These are phyloP conservation scores for Carex pumila DNA, from an alignment of 176 grass and related monocot species.

Conservation along the genomic window DNA sequence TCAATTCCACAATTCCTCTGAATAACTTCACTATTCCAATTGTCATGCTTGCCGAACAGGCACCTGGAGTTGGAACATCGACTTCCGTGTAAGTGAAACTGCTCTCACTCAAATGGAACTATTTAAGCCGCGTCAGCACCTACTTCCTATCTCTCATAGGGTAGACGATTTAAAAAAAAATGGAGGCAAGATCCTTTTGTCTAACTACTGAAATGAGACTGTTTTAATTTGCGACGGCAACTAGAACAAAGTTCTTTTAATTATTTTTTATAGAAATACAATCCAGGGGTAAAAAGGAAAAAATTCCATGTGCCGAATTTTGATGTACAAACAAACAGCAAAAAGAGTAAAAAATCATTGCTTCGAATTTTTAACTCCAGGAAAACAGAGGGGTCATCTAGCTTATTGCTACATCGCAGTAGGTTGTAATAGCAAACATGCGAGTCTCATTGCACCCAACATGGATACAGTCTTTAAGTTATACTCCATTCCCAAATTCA, in stretches of 20 bases:
- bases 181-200: not conserved
- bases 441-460: not conserved
- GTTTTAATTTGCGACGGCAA: not conserved
- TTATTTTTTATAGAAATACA: not conserved
- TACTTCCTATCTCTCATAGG: too few relatives aligned
- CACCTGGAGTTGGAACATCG: too few relatives aligned
- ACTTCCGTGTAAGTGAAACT: too few relatives aligned
- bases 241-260: not conserved
- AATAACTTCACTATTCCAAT: too few relatives aligned
- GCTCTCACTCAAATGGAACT: too few relatives aligned
- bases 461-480: constrained; percentile 11
- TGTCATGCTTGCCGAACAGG: too few relatives aligned
- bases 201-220: not conserved
- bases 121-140: too few relatives aligned
- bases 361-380: not conserved
- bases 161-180: not conserved
- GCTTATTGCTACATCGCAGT: constrained; percentile 23
- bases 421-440: not conserved
- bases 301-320: not conserved
- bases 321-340: constrained; percentile 7
- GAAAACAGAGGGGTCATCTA: constrained; percentile 11
- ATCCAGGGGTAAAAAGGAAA: not conserved
- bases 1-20: too few relatives aligned
- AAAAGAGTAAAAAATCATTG: not conserved
- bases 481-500: constrained; percentile 18